Percentiles rank a stretch among this genome's conserved stretches.
Conservation (phyloP, 306 rosid species). For the Prunus dulcis region DNA sequence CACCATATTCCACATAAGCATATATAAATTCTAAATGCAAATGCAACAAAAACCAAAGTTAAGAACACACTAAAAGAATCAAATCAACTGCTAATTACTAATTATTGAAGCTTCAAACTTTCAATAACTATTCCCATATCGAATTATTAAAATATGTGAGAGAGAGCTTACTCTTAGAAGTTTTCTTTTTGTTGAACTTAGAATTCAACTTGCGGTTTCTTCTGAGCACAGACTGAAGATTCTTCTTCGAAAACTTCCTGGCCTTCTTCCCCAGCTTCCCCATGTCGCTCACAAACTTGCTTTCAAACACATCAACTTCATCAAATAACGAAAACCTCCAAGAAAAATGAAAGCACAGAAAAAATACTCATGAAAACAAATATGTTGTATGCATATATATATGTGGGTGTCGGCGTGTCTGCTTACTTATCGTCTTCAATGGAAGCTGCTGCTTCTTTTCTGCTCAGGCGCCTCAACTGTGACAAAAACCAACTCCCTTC, state of each 20-base stretch:
- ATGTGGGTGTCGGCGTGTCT: background rate
- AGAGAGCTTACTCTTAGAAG: constrained; percentile 64
- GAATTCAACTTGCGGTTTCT: constrained; percentile 67
- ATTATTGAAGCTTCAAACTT: background rate
- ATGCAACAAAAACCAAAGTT: background rate
- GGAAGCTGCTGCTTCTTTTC: background rate
- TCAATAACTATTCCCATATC: background rate
- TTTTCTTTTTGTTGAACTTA: constrained; percentile 77
- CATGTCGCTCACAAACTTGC: constrained; percentile 33
- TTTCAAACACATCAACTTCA: background rate
- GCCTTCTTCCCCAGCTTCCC: constrained; percentile 92
- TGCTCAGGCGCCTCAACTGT: background rate
- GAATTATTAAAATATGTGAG: background rate
- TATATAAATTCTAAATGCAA: background rate
- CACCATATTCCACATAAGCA: background rate
- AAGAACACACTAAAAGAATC: background rate
- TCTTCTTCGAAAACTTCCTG: constrained; percentile 89
- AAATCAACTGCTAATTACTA: background rate
- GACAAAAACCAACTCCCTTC: background rate
- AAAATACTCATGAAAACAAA: no score
- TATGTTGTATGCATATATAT: no score
- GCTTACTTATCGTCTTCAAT: background rate
- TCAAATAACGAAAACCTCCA: background rate
- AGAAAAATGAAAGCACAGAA: no score
- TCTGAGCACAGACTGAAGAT: constrained; percentile 74